Evolutionary conservation across 2,329 filamentous ascomycete genomes (phyloP).

Genomic region (Alternaria rosae): DNA sequence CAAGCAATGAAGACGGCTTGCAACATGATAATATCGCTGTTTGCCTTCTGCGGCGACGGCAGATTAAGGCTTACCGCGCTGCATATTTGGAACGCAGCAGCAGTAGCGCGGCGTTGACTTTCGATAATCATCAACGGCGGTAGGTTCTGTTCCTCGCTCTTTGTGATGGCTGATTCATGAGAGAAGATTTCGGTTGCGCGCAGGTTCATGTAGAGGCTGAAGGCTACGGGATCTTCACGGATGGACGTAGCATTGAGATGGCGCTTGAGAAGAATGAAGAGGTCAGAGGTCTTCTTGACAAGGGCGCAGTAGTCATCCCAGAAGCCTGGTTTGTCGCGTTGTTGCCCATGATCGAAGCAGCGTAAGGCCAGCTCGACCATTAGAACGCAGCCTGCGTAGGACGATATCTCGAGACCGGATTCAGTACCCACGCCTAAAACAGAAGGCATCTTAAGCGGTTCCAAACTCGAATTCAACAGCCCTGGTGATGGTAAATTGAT

Average conservation of each 20-base stretch:
- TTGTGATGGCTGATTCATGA: background rate
- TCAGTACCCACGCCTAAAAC: background rate
- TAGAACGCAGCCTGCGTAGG: background rate
- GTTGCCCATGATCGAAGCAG: constrained; percentile 1
- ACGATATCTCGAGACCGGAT: background rate
- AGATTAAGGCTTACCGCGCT: constrained; percentile 2
- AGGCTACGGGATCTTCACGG: constrained; percentile 1
- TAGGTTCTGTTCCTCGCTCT: background rate
- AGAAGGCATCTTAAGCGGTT: background rate
- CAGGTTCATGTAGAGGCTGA: constrained; percentile 1
- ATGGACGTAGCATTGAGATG: constrained; percentile 1
- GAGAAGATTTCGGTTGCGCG: background rate
- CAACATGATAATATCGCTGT: background rate
- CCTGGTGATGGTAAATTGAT: constrained; percentile 1
- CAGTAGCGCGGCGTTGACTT: background rate
- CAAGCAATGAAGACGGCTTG: constrained; percentile 3
- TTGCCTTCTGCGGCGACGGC: background rate
- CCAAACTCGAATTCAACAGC: background rate
- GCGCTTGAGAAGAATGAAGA: background rate
- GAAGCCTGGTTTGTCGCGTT: background rate
- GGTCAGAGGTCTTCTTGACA: background rate
- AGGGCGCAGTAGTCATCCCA: background rate
- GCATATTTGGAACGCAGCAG: constrained; percentile 3
- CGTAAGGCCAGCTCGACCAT: constrained; percentile 1
- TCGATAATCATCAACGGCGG: background rate